Evolutionary conservation across 2,329 filamentous ascomycete genomes (phyloP), one percentile per base, ranked within the genome.

Genomic region (Phialophora verrucosa): DNA sequence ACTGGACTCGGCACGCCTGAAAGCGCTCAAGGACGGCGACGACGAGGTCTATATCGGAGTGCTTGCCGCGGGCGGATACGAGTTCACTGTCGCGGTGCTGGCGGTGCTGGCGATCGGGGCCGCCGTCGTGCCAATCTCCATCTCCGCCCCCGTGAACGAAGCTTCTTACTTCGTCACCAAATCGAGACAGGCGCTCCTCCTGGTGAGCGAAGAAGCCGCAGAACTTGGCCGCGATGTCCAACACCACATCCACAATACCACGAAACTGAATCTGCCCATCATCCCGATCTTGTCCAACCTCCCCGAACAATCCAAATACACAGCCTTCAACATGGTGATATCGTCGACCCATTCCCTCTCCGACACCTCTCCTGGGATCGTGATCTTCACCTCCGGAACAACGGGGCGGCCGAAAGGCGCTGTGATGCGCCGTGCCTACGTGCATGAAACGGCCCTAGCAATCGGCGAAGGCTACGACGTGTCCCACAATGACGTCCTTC

Each of bases 101-200:
- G 78, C 81, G 6, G 76, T 82, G 8, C 73, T 82, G 38, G 81
- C 82, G 7, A 66, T 82, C 1, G 81, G 81, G n/a, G 82, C 79
- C 2, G 81, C 80, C 14, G 77, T 79, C 0, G 82, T 83, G 10
- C 82, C 81, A 2, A 78, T 83, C 63, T 47, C 42, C 25, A 47
- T 23, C 8, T 25, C 49, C 10, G 49, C 49, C 25, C 49, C 49
- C 12, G 49, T 51, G 17, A 51, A 29, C n/a, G 23, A 51, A 23
- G 23, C 10, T 12, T 51, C 10, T 11, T 51, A 51, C 49, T 51
- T 51, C 23, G 49, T 51, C 49, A 51, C 20, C 20, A 51, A 51
- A 23, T 51, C 49, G 14, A 23, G 23, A 51, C 49, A 51, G 25
- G 49, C 27, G 4, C 49, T 51, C 23, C 49, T 51, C 25, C 23